A percentile compares a stretch with the other conserved stretches of the same genome.
These are phyloP conservation scores for Thraustotheca clavata DNA, from an alignment of 352 stramenopile species.

Conservation along the genomic window DNA sequence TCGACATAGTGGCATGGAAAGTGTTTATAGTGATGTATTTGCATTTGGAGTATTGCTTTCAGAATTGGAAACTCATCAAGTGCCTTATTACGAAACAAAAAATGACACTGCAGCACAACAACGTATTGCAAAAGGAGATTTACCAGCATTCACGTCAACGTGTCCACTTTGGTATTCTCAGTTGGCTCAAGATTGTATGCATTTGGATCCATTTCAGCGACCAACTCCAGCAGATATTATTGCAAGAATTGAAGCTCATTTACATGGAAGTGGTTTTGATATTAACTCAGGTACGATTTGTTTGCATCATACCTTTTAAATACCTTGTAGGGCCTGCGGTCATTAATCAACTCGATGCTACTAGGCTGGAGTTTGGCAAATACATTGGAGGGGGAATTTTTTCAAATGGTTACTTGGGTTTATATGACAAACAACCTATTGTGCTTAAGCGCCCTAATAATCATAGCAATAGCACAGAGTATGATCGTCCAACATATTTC, in stretches of 20 bases:
- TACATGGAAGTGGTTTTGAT: neutral
- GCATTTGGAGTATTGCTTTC: conserved; percentile 31
- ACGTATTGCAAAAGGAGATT: neutral
- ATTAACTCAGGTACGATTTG: neutral
- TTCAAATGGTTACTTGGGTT: neutral
- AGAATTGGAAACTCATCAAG: conserved; percentile 27
- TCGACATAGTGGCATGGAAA: neutral
- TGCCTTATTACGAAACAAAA: conserved; percentile 31
- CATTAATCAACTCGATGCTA: neutral
- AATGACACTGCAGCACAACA: neutral
- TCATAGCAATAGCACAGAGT: neutral
- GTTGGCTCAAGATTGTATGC: neutral
- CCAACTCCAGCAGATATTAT: neutral
- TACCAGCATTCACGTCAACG: neutral
- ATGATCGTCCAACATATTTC: neutral
- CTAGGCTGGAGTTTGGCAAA: neutral
- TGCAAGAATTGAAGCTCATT: neutral
- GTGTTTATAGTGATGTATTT: conserved; percentile 24
- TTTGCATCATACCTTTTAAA: neutral
- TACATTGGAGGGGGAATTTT: neutral
- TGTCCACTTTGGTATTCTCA: neutral
- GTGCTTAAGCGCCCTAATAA: neutral
- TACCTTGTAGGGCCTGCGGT: neutral
- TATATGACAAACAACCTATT: neutral
- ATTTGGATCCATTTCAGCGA: neutral